These are phyloP conservation scores for Aegle marmelos DNA, from an alignment of 345 rosid genomes.

Conservation along the genomic window DNA sequence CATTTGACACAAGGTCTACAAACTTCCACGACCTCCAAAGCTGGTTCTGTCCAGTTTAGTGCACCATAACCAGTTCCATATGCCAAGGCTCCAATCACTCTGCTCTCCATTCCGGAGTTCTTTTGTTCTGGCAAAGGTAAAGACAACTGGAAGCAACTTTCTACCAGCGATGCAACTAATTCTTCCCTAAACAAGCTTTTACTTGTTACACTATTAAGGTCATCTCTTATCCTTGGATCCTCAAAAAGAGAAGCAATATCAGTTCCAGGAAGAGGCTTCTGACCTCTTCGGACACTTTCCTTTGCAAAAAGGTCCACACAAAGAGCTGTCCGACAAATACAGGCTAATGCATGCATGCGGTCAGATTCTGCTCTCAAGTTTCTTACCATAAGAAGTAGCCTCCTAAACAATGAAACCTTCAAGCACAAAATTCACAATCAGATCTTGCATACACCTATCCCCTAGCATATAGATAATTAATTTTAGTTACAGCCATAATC, in stretches of 20 bases:
- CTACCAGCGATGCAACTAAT: constrained; percentile 91
- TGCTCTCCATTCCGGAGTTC: constrained; percentile 93
- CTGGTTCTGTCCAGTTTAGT: constrained; percentile 96
- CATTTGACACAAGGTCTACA: constrained; percentile 96
- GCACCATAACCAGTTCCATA: constrained; percentile 99
- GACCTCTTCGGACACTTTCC: constrained; percentile 96
- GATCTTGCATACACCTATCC: not conserved
- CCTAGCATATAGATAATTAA: not conserved
- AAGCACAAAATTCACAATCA: constrained; percentile 25
- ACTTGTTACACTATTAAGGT: constrained; percentile 73
- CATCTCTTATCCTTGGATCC: constrained; percentile 85
- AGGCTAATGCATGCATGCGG: constrained; percentile 97
- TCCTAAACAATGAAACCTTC: constrained; percentile 93
- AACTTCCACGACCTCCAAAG: constrained; percentile 96
- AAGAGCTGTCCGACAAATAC: constrained; percentile 96
- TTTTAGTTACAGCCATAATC: not conserved
- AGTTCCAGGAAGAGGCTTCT: constrained; percentile 95
- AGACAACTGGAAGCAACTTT: constrained; percentile 98
- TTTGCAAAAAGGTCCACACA: constrained; percentile 97
- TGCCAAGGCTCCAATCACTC: constrained; percentile 98
- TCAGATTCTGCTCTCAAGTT: constrained; percentile 97
- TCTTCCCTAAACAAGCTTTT: constrained; percentile 94
- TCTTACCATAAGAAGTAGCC: constrained; percentile 94
- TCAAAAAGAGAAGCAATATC: constrained; percentile 95
- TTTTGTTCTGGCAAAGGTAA: constrained; percentile 94